phyloP scores from a whole-genome alignment of 2,329 filamentous ascomycete genomes.

The Aspergillus neoniger region DNA sequence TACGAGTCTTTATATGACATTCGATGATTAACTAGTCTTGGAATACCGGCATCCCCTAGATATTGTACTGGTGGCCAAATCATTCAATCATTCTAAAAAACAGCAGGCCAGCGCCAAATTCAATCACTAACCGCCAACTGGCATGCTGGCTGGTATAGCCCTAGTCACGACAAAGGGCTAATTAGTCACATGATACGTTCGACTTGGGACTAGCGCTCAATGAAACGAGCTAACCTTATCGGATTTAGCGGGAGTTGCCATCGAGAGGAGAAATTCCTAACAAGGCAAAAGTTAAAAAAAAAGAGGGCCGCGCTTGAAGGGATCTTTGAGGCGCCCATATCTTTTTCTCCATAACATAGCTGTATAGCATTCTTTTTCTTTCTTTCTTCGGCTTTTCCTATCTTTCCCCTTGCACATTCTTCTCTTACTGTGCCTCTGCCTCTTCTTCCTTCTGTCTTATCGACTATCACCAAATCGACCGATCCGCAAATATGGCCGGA shows the following conservation, averaged over 20 bases:
- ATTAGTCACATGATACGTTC: slow-evolving; percentile 26
- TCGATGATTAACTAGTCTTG: too few relatives aligned
- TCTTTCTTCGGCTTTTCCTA: background rate
- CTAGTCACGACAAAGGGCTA: slow-evolving; percentile 27
- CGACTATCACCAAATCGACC: background rate
- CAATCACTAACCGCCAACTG: background rate
- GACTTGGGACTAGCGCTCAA: slow-evolving; percentile 20
- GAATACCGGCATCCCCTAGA: too few relatives aligned
- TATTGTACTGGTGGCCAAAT: too few relatives aligned
- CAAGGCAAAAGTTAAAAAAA: slow-evolving; percentile 29
- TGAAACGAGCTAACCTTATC: slow-evolving; percentile 13
- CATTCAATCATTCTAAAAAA: too few relatives aligned
- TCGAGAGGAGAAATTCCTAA: slow-evolving; percentile 31
- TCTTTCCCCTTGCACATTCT: background rate
- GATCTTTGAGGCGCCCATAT: slow-evolving; percentile 20
- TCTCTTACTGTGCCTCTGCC: background rate
- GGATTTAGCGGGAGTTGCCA: slow-evolving; percentile 14
- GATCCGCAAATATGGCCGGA: slow-evolving; percentile 34
- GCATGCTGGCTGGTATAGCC: slow-evolving; percentile 17
- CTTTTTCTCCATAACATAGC: slow-evolving; percentile 10
- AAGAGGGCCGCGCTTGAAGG: slow-evolving; percentile 26
- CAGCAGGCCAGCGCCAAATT: too few relatives aligned
- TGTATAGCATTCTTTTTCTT: background rate
- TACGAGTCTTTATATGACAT: too few relatives aligned
- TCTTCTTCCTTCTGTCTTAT: background rate